Conservation (phyloP, 495 filamentous ascomycete genomes). For the Penicillium tannophilum region DNA sequence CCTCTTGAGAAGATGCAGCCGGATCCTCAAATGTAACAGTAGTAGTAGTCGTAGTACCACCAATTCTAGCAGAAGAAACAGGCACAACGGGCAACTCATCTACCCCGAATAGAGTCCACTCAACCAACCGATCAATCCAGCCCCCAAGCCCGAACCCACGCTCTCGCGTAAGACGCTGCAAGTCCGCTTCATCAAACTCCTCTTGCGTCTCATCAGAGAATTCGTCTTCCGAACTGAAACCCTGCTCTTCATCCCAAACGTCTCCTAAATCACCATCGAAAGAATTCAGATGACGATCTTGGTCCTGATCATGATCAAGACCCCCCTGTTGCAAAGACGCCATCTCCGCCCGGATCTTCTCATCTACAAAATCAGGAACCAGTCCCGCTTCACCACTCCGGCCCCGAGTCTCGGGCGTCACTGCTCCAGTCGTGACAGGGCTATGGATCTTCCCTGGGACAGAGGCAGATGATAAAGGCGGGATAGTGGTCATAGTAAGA, state of each 20-base stretch:
- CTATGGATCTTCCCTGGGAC: constrained; percentile 7
- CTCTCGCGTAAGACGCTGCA: constrained; percentile 50
- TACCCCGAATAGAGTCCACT: constrained; percentile 77
- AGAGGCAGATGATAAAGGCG: constrained; percentile 9
- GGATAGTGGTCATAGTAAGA: constrained; percentile 40
- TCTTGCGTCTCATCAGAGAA: constrained; percentile 27
- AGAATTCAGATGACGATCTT: constrained; percentile 9
- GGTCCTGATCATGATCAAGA: not conserved
- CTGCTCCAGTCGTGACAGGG: constrained; percentile 11
- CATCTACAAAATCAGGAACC: constrained; percentile 48
- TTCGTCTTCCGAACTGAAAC: not conserved
- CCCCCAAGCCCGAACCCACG: constrained; percentile 69
- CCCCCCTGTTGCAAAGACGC: constrained; percentile 29
- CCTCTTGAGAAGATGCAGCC: not conserved
- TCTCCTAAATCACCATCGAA: constrained; percentile 15
- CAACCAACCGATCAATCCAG: constrained; percentile 74
- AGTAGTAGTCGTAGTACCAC: constrained; percentile 54
- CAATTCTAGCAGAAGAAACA: constrained; percentile 30
- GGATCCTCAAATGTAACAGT: constrained; percentile 37
- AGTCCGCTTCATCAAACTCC: constrained; percentile 47
- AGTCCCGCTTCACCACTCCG: constrained; percentile 14
- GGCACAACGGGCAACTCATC: constrained; percentile 51
- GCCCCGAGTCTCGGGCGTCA: constrained; percentile 20
- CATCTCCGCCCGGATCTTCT: constrained; percentile 48
- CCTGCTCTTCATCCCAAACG: constrained; percentile 16